Evolutionary conservation across 176 grass and related monocot genomes (phyloP).

Genomic region (Cenchrus purpureus): DNA sequence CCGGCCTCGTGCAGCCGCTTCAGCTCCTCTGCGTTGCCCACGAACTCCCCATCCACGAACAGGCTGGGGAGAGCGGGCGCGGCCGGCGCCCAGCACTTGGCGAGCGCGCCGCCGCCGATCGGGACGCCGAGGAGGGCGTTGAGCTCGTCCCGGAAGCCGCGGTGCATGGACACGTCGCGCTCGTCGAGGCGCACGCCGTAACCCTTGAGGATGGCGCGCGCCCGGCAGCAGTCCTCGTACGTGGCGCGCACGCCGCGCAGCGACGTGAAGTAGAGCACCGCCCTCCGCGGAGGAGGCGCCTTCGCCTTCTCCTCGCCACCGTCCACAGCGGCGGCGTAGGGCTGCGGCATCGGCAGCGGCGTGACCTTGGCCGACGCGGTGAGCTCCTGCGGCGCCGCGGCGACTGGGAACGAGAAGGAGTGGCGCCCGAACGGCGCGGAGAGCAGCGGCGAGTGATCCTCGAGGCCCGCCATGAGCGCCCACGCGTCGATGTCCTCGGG

Average conservation of each 20-base stretch:
- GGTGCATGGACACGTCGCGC: constrained; percentile 96
- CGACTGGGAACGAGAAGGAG: constrained; percentile 86
- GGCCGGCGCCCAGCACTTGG: constrained; percentile 39
- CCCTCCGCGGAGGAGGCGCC: neutral
- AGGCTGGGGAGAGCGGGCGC: constrained; percentile 58
- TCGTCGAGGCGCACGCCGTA: constrained; percentile 83
- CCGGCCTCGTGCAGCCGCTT: constrained; percentile 86
- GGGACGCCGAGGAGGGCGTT: constrained; percentile 33
- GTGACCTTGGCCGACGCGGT: constrained; percentile 48
- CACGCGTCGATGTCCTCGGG: constrained; percentile 82
- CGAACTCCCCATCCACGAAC: constrained; percentile 63
- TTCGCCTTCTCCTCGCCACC: constrained; percentile 1
- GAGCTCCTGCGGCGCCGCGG: constrained; percentile 26
- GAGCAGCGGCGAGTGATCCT: constrained; percentile 57
- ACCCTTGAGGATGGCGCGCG: constrained; percentile 70
- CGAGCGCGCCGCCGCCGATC: neutral
- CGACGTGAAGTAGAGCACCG: constrained; percentile 93
- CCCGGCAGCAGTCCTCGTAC: constrained; percentile 76
- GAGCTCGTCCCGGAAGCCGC: constrained; percentile 78
- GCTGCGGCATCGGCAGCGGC: constrained; percentile 38
- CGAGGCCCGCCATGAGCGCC: constrained; percentile 84
- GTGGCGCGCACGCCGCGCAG: constrained; percentile 85
- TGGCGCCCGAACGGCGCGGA: constrained; percentile 59
- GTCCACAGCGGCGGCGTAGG: neutral
- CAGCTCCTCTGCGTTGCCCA: constrained; percentile 78